A percentile compares a stretch with the other conserved stretches of the same genome.
Conservation (phyloP, 345 rosid genomes). For the Hibiscus trionum region DNA sequence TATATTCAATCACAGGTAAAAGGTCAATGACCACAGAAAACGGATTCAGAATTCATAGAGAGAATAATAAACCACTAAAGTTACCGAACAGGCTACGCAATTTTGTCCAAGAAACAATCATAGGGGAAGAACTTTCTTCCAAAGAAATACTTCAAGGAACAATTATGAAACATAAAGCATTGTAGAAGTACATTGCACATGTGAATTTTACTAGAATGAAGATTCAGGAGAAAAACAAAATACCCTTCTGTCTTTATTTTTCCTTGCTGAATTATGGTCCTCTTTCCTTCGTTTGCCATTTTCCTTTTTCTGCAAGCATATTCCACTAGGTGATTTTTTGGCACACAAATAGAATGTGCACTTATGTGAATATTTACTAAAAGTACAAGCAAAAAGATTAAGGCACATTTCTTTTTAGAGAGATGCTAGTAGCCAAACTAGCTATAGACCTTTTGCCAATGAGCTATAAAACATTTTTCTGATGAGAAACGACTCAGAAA, state of each 20-base stretch:
- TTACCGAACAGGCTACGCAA: not conserved
- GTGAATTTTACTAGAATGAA: not conserved
- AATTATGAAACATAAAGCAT: not conserved
- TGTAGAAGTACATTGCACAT: not conserved
- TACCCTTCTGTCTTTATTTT: constrained; percentile 78
- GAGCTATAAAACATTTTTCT: not conserved
- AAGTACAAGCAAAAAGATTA: not conserved
- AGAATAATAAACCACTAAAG: not conserved
- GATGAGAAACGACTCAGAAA: not conserved
- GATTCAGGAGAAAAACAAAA: constrained; percentile 1
- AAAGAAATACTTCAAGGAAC: not conserved
- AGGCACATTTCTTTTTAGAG: not conserved
- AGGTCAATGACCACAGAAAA: not conserved
- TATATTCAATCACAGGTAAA: not conserved
- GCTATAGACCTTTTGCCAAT: not conserved
- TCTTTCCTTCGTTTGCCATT: constrained; percentile 77
- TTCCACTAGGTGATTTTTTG: constrained; percentile 10
- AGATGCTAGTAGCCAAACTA: not conserved
- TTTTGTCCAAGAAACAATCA: not conserved
- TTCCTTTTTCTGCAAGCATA: constrained; percentile 59
- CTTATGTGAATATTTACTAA: not conserved
- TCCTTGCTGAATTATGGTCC: constrained; percentile 59
- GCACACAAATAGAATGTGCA: not conserved
- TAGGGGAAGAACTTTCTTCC: not conserved
- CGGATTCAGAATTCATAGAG: not conserved